Evolutionary conservation across 768 basidiomycete species (phyloP), one percentile per base, ranked within the genome.

Genomic region (Rhodotorula graminis): DNA sequence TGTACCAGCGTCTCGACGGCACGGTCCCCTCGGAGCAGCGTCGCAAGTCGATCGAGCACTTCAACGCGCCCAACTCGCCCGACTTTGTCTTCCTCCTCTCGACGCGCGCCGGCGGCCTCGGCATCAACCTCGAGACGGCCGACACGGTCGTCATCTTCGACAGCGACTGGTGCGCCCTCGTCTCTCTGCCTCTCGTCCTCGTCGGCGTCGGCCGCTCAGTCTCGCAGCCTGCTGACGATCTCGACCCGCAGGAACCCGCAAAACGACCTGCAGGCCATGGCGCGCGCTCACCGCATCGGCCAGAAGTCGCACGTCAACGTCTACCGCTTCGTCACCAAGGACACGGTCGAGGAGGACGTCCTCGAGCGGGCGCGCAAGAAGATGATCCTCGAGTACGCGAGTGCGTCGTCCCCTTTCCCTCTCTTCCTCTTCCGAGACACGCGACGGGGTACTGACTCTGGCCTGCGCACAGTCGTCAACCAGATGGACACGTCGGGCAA

Each of bases 401-500:
- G 94, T 97, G 27, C 19, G 64, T 61, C 44, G 23, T 44, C 70
- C 49, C 55, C 29, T 61, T 55, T 40, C 15, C n/a, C 33, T 8
- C 27, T 12, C 29, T 0, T 9, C 21, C 52, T 56, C 55, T 29
- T 31, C 7, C 10, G 4, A 12, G 2, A 12, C 3, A 56, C 15
- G 27, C 29, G 18, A 29, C 29, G 2, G 29, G 14, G 15, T 23
- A 9, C 37, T 37, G 37, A 37, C 37, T 4, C 4, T 9, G 6
- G 29, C 25, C 60, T 57, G 64, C 37, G 3, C 23, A n/a, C 80
- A 96, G 93, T 99, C 84, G 97, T 99, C 84, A 96, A 97, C 82
- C 95, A 98, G 83, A 96, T 98, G 91, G 96, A 99, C 83, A 99
- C 96, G 33, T 93, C 94, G 55, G 96, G 97, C 76, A 91, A 92